phyloP scores from a whole-genome alignment of 2,329 filamentous ascomycete genomes.

The Fusarium verticillioides region DNA sequence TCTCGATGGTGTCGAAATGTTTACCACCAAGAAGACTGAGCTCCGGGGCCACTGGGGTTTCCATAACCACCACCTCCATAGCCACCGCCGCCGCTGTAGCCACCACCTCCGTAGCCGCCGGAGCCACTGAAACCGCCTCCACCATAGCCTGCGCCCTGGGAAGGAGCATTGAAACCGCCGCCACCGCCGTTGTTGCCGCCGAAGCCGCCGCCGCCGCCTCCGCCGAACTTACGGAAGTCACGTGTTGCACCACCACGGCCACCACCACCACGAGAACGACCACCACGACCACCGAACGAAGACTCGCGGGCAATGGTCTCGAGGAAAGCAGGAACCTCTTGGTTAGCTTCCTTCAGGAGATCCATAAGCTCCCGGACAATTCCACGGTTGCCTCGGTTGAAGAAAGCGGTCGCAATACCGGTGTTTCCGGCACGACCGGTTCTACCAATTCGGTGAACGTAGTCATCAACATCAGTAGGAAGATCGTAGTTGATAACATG shows the following conservation, averaged over 20 bases:
- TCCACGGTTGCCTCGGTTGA: slow-evolving; percentile 99
- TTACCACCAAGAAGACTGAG: slow-evolving; percentile 78
- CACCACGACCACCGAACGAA: slow-evolving; percentile 76
- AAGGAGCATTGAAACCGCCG: slow-evolving; percentile 47
- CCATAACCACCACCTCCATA: slow-evolving; percentile 61
- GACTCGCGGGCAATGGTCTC: slow-evolving; percentile 98
- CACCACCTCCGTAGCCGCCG: slow-evolving; percentile 70
- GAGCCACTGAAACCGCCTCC: slow-evolving; percentile 63
- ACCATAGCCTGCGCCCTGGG: slow-evolving; percentile 54
- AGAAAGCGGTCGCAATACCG: slow-evolving; percentile 97
- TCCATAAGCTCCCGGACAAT: slow-evolving; percentile 96
- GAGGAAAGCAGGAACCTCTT: slow-evolving; percentile 92
- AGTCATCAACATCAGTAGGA: slow-evolving; percentile 98
- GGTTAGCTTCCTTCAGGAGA: slow-evolving; percentile 98
- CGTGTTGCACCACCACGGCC: slow-evolving; percentile 80
- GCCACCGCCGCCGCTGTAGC: slow-evolving; percentile 55
- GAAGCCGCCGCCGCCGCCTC: slow-evolving; percentile 37
- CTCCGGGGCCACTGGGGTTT: slow-evolving; percentile 76
- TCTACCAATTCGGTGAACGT: slow-evolving; percentile 99
- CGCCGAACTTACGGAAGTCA: slow-evolving; percentile 85
- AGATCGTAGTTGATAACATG: slow-evolving; percentile 99
- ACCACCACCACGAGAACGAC: slow-evolving; percentile 63
- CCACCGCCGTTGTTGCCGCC: slow-evolving; percentile 57
- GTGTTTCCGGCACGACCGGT: slow-evolving; percentile 99
- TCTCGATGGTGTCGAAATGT: slow-evolving; percentile 34